Conservation (phyloP, 2,329 filamentous ascomycete species). For the Aspergillus ibericus region DNA sequence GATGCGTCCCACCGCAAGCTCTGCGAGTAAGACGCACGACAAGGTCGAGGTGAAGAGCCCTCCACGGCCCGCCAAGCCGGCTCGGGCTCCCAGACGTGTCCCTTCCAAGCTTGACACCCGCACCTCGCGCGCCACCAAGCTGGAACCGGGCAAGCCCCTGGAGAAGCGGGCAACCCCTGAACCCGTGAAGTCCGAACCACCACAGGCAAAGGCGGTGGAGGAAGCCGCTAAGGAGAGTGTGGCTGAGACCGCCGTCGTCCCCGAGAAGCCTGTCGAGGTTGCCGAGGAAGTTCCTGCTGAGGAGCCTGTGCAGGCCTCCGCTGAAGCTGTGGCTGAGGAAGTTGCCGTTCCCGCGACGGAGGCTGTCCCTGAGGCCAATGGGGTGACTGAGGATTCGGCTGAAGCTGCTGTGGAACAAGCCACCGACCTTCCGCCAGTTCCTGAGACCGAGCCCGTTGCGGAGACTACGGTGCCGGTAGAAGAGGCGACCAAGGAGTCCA, state of each 20-base stretch:
- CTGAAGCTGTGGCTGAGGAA: slow-evolving; percentile 1
- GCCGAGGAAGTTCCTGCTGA: not conserved
- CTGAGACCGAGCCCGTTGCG: slow-evolving; percentile 10
- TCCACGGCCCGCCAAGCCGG: slow-evolving; percentile 29
- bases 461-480: not conserved
- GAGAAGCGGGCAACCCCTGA: not conserved
- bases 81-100: slow-evolving; percentile 25
- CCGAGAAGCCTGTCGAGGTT: slow-evolving; percentile 9
- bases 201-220: slow-evolving; percentile 5
- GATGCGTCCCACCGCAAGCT: slow-evolving; percentile 54
- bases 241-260: slow-evolving; percentile 5
- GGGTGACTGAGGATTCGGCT: not conserved
- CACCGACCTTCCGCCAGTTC: not conserved
- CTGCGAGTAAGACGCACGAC: slow-evolving; percentile 51
- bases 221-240: slow-evolving; percentile 4
- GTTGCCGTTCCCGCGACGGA: not conserved
- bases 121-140: slow-evolving; percentile 20
- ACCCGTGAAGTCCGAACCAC: slow-evolving; percentile 7
- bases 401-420: slow-evolving; percentile 4
- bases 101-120: slow-evolving; percentile 26
- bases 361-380: not conserved
- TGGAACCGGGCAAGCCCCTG: slow-evolving; percentile 15
- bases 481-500: slow-evolving; percentile 5
- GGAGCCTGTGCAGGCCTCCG: slow-evolving; percentile 3
- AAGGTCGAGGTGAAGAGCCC: slow-evolving; percentile 45